Percentiles rank a stretch among this genome's conserved stretches.
phyloP scores from a whole-genome alignment of 2,329 filamentous ascomycete genomes.

The Fusarium sp. region DNA sequence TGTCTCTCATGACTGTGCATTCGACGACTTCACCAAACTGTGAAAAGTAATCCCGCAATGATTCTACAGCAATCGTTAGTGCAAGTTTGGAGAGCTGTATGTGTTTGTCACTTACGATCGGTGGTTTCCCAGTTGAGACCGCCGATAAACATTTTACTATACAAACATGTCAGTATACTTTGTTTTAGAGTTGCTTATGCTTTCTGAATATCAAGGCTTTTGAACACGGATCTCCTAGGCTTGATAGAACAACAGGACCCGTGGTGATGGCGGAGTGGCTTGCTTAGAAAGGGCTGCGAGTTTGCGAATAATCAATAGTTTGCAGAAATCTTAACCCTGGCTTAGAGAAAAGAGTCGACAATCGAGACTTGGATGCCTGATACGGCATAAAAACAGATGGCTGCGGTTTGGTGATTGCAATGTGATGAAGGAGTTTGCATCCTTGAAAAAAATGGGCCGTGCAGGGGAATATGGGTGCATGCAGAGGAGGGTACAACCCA shows the following conservation, averaged over 20 bases:
- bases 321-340: not conserved
- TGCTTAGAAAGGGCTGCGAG: slow-evolving; percentile 25
- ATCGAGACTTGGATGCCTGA: not conserved
- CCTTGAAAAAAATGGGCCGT: slow-evolving; percentile 5
- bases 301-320: slow-evolving; percentile 1
- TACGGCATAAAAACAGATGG: not conserved
- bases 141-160: slow-evolving; percentile 99
- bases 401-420: not conserved
- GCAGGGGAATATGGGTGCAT: slow-evolving; percentile 18
- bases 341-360: slow-evolving; percentile 2
- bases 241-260: slow-evolving; percentile 23
- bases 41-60: slow-evolving; percentile 94
- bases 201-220: slow-evolving; percentile 11
- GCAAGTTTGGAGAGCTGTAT: not conserved
- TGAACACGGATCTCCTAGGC: slow-evolving; percentile 4
- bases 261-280: slow-evolving; percentile 33
- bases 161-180: slow-evolving; percentile 29
- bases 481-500: slow-evolving; percentile 3
- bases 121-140: slow-evolving; percentile 99
- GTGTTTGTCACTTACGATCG: slow-evolving; percentile 74
- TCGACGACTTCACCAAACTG: slow-evolving; percentile 97
- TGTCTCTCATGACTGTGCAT: slow-evolving; percentile 99
- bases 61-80: slow-evolving; percentile 69
- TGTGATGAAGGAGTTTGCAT: not conserved
- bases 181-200: not conserved